These are phyloP conservation scores for Yamadazyma dendronema DNA, from an alignment of 1,139 yeast species.

Conservation along the genomic window DNA sequence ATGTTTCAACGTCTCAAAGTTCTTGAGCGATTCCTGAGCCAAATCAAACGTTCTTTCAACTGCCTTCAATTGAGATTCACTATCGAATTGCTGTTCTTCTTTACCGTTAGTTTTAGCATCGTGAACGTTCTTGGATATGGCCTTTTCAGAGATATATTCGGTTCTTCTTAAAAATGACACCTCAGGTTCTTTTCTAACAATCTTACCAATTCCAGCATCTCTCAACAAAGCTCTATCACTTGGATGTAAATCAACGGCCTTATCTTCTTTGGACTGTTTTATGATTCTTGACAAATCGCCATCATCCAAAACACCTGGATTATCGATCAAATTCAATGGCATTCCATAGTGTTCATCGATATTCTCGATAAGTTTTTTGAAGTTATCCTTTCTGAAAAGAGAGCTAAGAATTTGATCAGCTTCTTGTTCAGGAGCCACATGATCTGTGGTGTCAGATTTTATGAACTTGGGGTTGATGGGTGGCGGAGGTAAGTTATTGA, in stretches of 20 bases:
- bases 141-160: conserved; percentile 70
- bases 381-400: conserved; percentile 74
- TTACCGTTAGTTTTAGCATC: conserved; percentile 10
- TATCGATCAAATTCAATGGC: conserved; percentile 69
- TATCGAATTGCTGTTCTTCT: conserved; percentile 38
- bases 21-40: conserved; percentile 47
- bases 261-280: conserved; percentile 18
- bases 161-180: conserved; percentile 92
- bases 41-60: conserved; percentile 78
- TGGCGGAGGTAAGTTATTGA: conserved; percentile 90
- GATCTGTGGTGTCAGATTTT: conserved; percentile 47
- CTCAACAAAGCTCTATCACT: conserved; percentile 73
- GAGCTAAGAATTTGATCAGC: conserved; percentile 69
- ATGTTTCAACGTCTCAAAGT: conserved; percentile 56
- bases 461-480: conserved; percentile 86
- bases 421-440: conserved; percentile 42
- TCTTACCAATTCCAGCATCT: conserved; percentile 63
- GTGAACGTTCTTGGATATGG: conserved; percentile 19
- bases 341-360: conserved; percentile 76
- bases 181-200: conserved; percentile 52
- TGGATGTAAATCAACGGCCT: conserved; percentile 56
- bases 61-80: conserved; percentile 60
- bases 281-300: conserved; percentile 51
- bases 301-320: conserved; percentile 68
- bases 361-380: conserved; percentile 59